These are phyloP conservation scores for Cordyceps fumosorosea DNA, from an alignment of 2,329 filamentous ascomycete genomes.

Conservation along the genomic window DNA sequence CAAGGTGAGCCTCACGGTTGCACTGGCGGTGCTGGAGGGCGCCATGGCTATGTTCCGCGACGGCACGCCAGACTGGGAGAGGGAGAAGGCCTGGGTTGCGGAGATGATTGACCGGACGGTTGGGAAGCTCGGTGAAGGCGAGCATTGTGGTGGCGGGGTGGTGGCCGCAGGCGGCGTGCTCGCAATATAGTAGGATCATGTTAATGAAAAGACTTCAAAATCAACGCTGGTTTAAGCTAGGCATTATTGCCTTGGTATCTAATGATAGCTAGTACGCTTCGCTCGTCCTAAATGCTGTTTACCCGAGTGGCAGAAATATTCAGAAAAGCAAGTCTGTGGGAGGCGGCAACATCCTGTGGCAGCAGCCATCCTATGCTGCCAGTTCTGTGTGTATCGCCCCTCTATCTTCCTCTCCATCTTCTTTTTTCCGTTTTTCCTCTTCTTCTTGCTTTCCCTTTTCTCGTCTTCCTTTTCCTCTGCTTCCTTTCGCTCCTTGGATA, in stretches of 20 bases:
- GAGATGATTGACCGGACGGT: conserved; percentile 4
- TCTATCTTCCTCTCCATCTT: no score
- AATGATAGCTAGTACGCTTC: neutral
- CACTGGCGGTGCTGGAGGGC: neutral
- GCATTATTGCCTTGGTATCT: neutral
- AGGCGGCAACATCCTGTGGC: no score
- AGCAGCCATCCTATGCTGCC: no score
- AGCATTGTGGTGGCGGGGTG: neutral
- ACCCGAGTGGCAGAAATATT: no score
- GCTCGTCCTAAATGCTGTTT: no score
- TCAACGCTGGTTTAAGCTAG: no score
- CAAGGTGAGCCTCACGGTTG: neutral
- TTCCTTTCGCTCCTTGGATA: no score
- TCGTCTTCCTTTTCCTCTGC: no score
- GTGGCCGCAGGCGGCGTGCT: neutral
- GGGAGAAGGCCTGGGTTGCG: conserved; percentile 4
- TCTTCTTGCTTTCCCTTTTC: no score
- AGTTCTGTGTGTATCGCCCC: no score
- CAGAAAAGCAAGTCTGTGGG: no score
- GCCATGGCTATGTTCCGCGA: conserved; percentile 5
- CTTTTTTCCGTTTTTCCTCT: no score
- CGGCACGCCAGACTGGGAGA: neutral
- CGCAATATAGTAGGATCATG: neutral
- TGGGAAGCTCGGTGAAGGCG: neutral
- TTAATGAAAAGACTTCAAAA: neutral